Base-by-base conservation (phyloP, 163 green algal species). In the Prototheca wickerhamii region DNA sequence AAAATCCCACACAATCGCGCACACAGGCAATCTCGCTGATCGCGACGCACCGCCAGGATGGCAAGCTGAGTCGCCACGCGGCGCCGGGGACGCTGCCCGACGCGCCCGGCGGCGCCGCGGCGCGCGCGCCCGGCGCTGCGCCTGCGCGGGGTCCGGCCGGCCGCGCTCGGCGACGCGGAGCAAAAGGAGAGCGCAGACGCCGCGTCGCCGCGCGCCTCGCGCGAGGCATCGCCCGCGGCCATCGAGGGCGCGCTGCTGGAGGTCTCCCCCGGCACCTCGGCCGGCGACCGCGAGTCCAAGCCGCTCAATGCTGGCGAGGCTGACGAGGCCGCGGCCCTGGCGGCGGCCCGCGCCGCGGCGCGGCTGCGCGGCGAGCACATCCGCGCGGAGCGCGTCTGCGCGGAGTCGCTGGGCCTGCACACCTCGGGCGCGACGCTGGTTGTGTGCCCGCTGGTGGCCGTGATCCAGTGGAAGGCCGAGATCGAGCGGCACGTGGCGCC, bases 391-490 rank as follows among this genome's bases (percentile, higher is more conserved):
- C 7, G 46, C 7, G 46, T 15, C 46, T 21, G n/a, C 15, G 49
- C n/a, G 8, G 49, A 21, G 20, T 28, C 2, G 15, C 20, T 10
- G 20, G 55, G 32, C 12, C 25, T 49, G 32, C 30, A 50, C 8
- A 83, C 73, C 60, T 82, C 70, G 52, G 60, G 68, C n/a, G 78
- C 84, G 23, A 97, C 90, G 17, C 82, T 96, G 44, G 91, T 96
- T 37, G 69, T 97, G 18, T 96, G 90, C 72, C 91, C 91, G 5
- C 68, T 96, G 53, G 86, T 96, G 26, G 91, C 91, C 4, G 72
- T 95, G 43, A 87, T 95, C 32, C 90, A 97, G 80, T 97, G 91
- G 91, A 62, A 75, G 10, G 61, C 83, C 33, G 91, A 97, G 82
- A 95, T 97, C 46, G 85, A 80, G 18, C 75, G 84, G 35, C 95